Conservation (phyloP, 805 yeast genomes). For the Wickerhamiella alocasiicola region DNA sequence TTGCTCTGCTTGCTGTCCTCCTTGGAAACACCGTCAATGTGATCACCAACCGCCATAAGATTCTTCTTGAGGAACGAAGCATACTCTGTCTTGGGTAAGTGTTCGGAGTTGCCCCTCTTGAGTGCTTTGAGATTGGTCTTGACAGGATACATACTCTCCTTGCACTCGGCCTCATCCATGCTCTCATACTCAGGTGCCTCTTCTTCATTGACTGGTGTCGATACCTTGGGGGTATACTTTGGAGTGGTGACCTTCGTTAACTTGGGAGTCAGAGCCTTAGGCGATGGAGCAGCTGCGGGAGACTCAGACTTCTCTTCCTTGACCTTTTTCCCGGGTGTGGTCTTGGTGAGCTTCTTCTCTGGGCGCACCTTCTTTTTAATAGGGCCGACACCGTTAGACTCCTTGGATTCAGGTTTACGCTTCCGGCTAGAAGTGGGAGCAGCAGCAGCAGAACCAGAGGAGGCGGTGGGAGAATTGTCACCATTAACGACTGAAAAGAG, state of each 20-base stretch:
- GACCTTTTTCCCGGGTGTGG: neutral
- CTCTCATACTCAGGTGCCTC: conserved; percentile 50
- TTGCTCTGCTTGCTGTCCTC: conserved; percentile 34
- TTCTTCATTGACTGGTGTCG: conserved; percentile 8
- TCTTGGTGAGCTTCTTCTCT: conserved; percentile 13
- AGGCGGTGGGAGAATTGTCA: conserved; percentile 22
- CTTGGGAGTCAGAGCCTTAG: conserved; percentile 13
- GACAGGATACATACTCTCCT: conserved; percentile 49
- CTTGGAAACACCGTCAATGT: conserved; percentile 33
- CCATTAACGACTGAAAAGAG: conserved; percentile 59
- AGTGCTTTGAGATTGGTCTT: conserved; percentile 52
- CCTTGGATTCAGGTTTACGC: conserved; percentile 6
- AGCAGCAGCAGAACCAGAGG: conserved; percentile 16
- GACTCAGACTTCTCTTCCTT: neutral
- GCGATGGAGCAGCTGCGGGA: neutral
- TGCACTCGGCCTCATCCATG: conserved; percentile 65
- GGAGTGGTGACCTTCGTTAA: conserved; percentile 7
- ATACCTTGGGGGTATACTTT: too few relatives aligned
- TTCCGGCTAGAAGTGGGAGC: conserved; percentile 14
- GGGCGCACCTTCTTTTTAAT: conserved; percentile 15
- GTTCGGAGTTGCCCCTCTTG: conserved; percentile 52
- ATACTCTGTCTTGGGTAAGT: conserved; percentile 67
- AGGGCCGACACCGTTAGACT: neutral
- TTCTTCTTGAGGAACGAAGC: conserved; percentile 57
- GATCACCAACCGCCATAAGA: conserved; percentile 60